phyloP scores from a whole-genome alignment of 805 yeast species.

The Saccharomycopsis sp. region DNA sequence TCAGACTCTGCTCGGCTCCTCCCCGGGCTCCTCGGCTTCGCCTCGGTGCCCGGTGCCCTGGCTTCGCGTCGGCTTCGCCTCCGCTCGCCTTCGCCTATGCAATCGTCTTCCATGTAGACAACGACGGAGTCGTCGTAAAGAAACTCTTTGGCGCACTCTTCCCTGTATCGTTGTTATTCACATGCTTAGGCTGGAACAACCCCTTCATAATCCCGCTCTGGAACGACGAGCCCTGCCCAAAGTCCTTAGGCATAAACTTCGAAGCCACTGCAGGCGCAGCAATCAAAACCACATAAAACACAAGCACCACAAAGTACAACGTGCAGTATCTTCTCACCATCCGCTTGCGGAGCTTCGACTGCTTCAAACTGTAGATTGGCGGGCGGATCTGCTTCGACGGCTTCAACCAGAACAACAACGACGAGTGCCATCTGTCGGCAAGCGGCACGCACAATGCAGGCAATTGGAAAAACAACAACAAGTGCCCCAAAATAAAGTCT shows the following conservation, averaged over 20 bases:
- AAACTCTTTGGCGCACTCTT: constrained; percentile 18
- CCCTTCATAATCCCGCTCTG: constrained; percentile 28
- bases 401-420: constrained; percentile 60
- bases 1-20: too few relatives aligned
- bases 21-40: too few relatives aligned
- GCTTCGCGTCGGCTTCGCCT: background rate
- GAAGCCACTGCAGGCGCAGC: constrained; percentile 42
- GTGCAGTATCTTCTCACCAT: constrained; percentile 40
- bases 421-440: constrained; percentile 60
- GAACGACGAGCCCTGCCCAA: constrained; percentile 19
- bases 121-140: constrained; percentile 45
- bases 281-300: constrained; percentile 35
- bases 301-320: constrained; percentile 37
- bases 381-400: constrained; percentile 38
- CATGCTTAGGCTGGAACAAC: constrained; percentile 52
- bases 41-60: too few relatives aligned
- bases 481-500: constrained; percentile 55
- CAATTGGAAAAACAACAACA: constrained; percentile 48
- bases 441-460: constrained; percentile 60
- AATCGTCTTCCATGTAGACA: constrained; percentile 52
- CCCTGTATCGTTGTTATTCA: constrained; percentile 64
- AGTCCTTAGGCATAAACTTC: constrained; percentile 24
- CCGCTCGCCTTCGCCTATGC: constrained; percentile 29
- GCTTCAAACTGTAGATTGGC: constrained; percentile 34
- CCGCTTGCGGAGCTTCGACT: constrained; percentile 33